phyloP scores from a whole-genome alignment of 805 yeast genomes.

The Saccharomycopsis capsularis region DNA sequence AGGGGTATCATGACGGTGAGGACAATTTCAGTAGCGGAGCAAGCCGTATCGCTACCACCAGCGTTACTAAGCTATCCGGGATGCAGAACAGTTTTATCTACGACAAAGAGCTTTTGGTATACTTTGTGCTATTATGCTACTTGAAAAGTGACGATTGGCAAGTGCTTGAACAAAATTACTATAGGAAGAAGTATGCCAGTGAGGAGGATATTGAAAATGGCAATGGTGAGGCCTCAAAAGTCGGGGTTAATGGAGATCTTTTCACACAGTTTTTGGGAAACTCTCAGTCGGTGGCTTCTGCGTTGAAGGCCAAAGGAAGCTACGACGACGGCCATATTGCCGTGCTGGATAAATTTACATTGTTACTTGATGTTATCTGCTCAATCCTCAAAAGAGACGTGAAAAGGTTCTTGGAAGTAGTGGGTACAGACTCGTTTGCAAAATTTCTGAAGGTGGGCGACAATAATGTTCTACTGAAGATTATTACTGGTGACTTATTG shows the following conservation, averaged over 20 bases:
- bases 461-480: background rate
- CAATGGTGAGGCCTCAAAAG: background rate
- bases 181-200: background rate
- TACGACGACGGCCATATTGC: background rate
- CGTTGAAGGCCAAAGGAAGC: background rate
- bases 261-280: conserved; percentile 4
- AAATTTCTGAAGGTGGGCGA: background rate
- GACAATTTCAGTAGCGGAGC: no score
- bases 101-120: background rate
- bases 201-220: background rate
- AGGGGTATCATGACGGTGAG: no score
- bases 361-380: background rate
- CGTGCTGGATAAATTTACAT: background rate
- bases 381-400: background rate
- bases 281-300: background rate
- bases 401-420: background rate
- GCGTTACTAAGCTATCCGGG: background rate
- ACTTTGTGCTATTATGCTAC: background rate
- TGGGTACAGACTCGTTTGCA: background rate
- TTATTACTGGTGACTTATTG: background rate
- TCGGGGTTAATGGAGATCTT: background rate
- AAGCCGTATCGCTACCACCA: no score
- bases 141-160: conserved; percentile 7
- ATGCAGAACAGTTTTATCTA: conserved; percentile 4
- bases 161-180: background rate